Evolutionary conservation across 352 stramenopile species (phyloP), one percentile per base, ranked within the genome.

Genomic region (Pythium oligandrum): DNA sequence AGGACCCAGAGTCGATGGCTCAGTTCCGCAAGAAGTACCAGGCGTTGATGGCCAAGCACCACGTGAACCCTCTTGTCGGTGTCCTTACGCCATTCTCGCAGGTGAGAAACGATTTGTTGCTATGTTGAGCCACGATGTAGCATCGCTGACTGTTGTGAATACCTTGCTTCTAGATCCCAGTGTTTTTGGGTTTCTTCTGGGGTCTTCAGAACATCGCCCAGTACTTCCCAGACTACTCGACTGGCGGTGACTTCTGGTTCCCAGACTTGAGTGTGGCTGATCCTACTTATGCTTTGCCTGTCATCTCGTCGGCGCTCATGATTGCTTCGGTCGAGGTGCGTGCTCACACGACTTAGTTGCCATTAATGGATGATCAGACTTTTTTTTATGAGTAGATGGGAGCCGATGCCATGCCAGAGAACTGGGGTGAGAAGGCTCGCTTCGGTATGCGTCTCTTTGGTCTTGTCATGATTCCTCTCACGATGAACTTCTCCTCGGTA

Each of bases 171-270:
- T 26, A 26, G 17, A 83, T 94, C 34, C 84, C 84, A 0, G 72
- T 94, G 12, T 94, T 94, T 58, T 52, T 94, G n/a, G 70, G 76
- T 4, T 92, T 93, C 53, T 91, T 94, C 62, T 93, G 78, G 84
- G 84, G 82, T 3, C 69, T 94, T 2, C 78, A 90, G 62, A 60
- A 84, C 17, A 86, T 91, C 45, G 66, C 78, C 26, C 80, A 90
- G 59, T 93, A 90, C 63, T 86, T 90, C 46, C 82, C 82, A 2
- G 79, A 86, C 39, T 94, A 91, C 49, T 47, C 66, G 9, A 73
- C 79, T 6, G 83, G 84, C 12, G 87, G 87, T n/a, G 57, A 86
- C 37, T 78, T 82, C 38, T 96, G 87, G 87, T 78, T 96, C 55
- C 44, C 63, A 1, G 84, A 96, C 50, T 70, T 96, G n/a, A 90